Conservation (phyloP, 1,284 basidiomycete species). For the Cutaneotrichosporon sp. region DNA sequence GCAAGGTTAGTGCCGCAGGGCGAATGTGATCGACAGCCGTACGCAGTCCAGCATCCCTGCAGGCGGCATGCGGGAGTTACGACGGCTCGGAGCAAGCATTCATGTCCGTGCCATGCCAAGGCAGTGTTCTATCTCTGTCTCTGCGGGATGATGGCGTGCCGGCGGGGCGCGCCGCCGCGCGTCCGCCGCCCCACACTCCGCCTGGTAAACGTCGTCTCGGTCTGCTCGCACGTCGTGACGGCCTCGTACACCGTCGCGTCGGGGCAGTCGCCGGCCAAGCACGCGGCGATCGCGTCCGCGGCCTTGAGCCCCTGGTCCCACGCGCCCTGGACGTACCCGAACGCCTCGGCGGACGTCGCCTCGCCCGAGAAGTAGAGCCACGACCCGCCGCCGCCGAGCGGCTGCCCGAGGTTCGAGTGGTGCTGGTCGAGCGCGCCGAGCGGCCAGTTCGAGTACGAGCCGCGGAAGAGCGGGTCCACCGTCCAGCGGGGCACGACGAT, state of each 20-base stretch:
- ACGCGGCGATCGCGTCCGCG: constrained; percentile 12
- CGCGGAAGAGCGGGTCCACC: constrained; percentile 62
- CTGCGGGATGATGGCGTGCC: constrained; percentile 2
- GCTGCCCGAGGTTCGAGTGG: constrained; percentile 30
- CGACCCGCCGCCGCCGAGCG: constrained; percentile 9
- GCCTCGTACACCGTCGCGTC: constrained; percentile 13
- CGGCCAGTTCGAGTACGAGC: constrained; percentile 71
- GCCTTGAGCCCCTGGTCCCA: constrained; percentile 23
- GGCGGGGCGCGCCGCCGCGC: neutral
- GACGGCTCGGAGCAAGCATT: no score
- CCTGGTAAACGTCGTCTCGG: constrained; percentile 2
- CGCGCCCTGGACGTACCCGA: constrained; percentile 28
- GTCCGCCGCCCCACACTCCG: neutral
- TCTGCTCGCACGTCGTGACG: constrained; percentile 16
- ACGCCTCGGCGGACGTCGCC: constrained; percentile 20
- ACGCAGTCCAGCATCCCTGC: no score
- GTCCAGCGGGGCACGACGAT: constrained; percentile 65
- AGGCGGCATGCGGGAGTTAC: no score
- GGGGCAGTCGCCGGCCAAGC: constrained; percentile 7
- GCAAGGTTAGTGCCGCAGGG: no score
- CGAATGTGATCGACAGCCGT: no score
- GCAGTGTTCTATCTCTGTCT: neutral
- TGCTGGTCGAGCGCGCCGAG: constrained; percentile 30
- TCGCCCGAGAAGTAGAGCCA: constrained; percentile 27
- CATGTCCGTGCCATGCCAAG: neutral